A percentile compares a stretch with the other conserved stretches of the same genome.
These are phyloP conservation scores for Aspergillus brunneoviolaceus DNA, from an alignment of 2,329 filamentous ascomycete species.

Conservation along the genomic window DNA sequence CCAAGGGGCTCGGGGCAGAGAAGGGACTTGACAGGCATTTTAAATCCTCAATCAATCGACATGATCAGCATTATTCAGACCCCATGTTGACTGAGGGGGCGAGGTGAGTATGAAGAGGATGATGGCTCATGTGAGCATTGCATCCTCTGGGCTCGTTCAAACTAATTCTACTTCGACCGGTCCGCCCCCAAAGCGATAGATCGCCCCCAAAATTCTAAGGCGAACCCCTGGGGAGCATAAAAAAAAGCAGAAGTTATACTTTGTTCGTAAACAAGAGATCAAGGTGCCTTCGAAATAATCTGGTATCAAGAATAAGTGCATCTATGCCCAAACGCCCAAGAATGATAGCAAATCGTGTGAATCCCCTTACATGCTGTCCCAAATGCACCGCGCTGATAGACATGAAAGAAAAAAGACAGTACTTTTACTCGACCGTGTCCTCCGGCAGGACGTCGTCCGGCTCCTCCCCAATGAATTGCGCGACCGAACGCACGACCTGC, in stretches of 20 bases:
- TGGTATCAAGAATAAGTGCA: constrained; percentile 18
- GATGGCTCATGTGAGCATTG: background rate
- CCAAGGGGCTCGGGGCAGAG: background rate
- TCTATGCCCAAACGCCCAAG: constrained; percentile 24
- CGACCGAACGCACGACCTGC: constrained; percentile 73
- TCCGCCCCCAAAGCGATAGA: constrained; percentile 4
- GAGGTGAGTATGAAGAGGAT: background rate
- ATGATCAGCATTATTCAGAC: background rate
- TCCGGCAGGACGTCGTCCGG: constrained; percentile 50
- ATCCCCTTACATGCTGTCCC: constrained; percentile 4
- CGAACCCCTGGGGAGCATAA: background rate
- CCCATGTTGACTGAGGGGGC: background rate
- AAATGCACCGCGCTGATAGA: constrained; percentile 25
- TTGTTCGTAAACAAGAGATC: background rate
- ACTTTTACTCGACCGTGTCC: constrained; percentile 26
- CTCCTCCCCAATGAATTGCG: constrained; percentile 63
- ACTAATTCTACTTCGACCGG: background rate
- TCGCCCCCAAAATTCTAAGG: background rate
- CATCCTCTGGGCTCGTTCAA: background rate
- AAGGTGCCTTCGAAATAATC: background rate
- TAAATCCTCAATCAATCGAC: background rate
- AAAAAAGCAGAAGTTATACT: background rate
- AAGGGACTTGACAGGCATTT: background rate
- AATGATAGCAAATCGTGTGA: background rate
- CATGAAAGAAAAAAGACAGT: constrained; percentile 12